Base-by-base conservation (phyloP, 1,284 basidiomycete species). In the Leucoagaricus sp. region DNA sequence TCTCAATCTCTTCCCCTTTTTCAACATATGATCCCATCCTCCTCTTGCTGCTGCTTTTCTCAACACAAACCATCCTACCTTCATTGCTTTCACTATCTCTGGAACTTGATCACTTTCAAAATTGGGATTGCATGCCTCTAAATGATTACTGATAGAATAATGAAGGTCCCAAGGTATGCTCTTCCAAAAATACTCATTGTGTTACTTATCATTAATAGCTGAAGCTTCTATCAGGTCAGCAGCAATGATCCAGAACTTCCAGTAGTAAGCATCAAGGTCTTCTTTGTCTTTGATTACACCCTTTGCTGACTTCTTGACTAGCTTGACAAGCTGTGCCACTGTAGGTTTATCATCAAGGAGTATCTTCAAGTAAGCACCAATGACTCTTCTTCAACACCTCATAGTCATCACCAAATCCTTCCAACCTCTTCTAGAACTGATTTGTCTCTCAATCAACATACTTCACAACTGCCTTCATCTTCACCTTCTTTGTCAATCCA, bases 191-290 rank as follows among this genome's bases (percentile, higher is more conserved):
- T 42, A 49, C 2, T 26, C 2, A 36, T 49, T 45, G 3, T 19
- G 6, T 5, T 49, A 3, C 9, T 31, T 26, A 3, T 33, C 38
- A 23, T 38, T 44, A 23, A 55, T 38, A 2, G 6, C 31, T 7
- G 23, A 29, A 1, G 6, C 25, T 13, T 45, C 26, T 15, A 29
- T 13, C 1, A 57, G 40, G 19, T 45, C 10, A 21, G 46, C 9
- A 13, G 49, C 21, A 9, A 57, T 23, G 3, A 26, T n/a, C 38
- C 28, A 46, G 29, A 57, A 53, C n/a, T 40, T 29, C 10, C 33
- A 13, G n/a, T 57, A 57, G 55, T 57, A 57, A n/a, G 28, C 12
- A 21, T 46, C 21, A 2, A 57, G 28, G 26, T 57, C 49, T 6
- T 46, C 23, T 42, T 57, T 47, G 19, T 57, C 29, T 6, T 38